These are phyloP conservation scores for Sclerotiophoma versabilis DNA, from an alignment of 2,329 filamentous ascomycete genomes.

Conservation along the genomic window DNA sequence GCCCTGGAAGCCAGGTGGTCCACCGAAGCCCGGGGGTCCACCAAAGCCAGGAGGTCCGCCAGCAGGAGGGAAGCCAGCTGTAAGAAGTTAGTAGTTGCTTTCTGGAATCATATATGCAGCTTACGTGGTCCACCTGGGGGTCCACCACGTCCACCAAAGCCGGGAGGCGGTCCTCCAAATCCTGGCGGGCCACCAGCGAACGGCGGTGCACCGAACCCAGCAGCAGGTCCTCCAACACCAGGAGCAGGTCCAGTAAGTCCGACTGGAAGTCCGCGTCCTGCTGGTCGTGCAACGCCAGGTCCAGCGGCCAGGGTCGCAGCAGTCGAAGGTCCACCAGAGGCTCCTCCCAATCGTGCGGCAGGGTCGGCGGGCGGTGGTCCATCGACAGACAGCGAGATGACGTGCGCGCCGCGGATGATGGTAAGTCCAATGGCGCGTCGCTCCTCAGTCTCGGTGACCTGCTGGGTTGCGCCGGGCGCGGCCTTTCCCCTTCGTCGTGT, in stretches of 20 bases:
- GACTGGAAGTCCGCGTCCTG: slow-evolving; percentile 82
- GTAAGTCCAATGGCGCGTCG: slow-evolving; percentile 96
- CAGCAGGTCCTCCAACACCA: slow-evolving; percentile 82
- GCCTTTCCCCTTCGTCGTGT: slow-evolving; percentile 64
- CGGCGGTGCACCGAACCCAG: slow-evolving; percentile 60
- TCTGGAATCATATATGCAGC: slow-evolving; percentile 5
- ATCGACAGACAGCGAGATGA: slow-evolving; percentile 94
- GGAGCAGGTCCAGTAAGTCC: slow-evolving; percentile 88
- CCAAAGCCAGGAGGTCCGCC: slow-evolving; percentile 58
- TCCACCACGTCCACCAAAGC: slow-evolving; percentile 50
- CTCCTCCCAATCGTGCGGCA: slow-evolving; percentile 82
- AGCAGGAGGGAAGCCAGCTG: slow-evolving; percentile 53
- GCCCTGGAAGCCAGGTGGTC: slow-evolving; percentile 29
- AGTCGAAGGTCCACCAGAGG: slow-evolving; percentile 69
- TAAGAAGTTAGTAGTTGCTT: slow-evolving; percentile 29
- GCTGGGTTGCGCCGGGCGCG: slow-evolving; percentile 68
- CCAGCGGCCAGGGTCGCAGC: slow-evolving; percentile 73
- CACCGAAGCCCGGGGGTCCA: slow-evolving; percentile 58
- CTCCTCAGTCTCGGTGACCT: slow-evolving; percentile 86
- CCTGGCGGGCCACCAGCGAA: slow-evolving; percentile 48
- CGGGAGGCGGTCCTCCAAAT: slow-evolving; percentile 46
- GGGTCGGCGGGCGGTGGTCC: slow-evolving; percentile 95
- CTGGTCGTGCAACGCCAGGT: slow-evolving; percentile 88
- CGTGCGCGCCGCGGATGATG: slow-evolving; percentile 92
- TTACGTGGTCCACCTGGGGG: slow-evolving; percentile 50